Base-by-base conservation (phyloP, 805 yeast species). In the Diddensiella transvaalensis region DNA sequence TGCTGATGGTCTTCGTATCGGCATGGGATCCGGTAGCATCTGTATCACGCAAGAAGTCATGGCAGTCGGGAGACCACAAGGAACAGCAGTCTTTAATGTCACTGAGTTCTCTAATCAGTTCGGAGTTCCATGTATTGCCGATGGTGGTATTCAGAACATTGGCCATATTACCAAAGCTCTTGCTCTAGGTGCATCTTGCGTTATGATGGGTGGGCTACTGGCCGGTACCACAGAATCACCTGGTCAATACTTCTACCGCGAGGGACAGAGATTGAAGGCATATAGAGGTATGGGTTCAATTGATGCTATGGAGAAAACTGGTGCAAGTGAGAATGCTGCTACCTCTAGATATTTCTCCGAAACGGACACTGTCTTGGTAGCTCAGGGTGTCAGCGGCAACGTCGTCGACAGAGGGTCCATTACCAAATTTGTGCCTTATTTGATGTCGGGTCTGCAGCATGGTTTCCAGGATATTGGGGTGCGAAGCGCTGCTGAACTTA, bases 41-140 rank as follows among this genome's bases (percentile, higher is more conserved):
- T 93, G 99, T 80, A 93, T 93, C 68, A 93, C 99, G 46, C 99
- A 93, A 76, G 99, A 93, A 76, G 99, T 93, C 52, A 93, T 93
- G 99, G 99, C 99, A 46, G 95, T 96, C 75, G 99, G 99, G 74
- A 89, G 99, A 79, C 99, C 99, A 53, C 99, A 93, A 77, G 99
- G 98, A 74, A 89, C 98, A 58, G 99, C 99, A 53, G 98, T 93
- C 47, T 90, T 80, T 78, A 84, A 82, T 59, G 99, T 93, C 48
- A 78, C 93, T 56, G 90, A 91, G 75, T 90, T 93, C 67, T 95
- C 98, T 58, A 84, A 83, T 72, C 79, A 82, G 69, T 93, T 91
- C 67, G 99, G 99, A 68, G 96, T 93, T 58, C 98, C 99, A 68
- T 87, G 96, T 73, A 89, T 93, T 62, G 99, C 99, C 59, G 99